phyloP scores from a whole-genome alignment of 2,329 filamentous ascomycete species.

The Clonostachys solani region DNA sequence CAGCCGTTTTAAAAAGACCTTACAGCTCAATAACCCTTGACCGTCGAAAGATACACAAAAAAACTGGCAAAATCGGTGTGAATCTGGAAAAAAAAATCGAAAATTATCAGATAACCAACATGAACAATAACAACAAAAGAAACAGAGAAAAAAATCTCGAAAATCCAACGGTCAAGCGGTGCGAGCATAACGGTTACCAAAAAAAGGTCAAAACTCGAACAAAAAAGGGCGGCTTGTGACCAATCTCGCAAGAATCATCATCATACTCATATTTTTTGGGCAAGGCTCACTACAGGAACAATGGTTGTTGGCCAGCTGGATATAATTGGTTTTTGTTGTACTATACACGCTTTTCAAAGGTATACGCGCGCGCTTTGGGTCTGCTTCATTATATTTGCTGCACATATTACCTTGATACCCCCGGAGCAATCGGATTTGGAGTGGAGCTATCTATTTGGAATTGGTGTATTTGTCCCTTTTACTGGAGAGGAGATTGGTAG shows the following conservation, averaged over 20 bases:
- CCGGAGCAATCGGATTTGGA: background rate
- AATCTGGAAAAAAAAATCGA: too few relatives aligned
- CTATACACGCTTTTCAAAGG: background rate
- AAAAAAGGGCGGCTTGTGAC: background rate
- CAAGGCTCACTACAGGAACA: background rate
- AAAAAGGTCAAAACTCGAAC: background rate
- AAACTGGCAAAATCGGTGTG: too few relatives aligned
- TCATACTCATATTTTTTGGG: too few relatives aligned
- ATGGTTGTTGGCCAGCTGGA: background rate
- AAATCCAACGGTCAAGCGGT: background rate
- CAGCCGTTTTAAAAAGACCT: too few relatives aligned
- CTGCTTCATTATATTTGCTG: background rate
- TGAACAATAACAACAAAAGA: conserved; percentile 5
- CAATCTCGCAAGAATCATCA: too few relatives aligned
- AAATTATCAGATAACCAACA: conserved; percentile 3
- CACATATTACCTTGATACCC: conserved; percentile 5
- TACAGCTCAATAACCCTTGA: too few relatives aligned
- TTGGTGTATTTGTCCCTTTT: background rate
- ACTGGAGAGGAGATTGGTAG: background rate
- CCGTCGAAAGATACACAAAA: too few relatives aligned
- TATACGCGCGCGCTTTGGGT: background rate
- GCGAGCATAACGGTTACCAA: background rate
- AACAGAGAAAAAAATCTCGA: conserved; percentile 1
- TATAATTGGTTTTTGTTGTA: background rate
- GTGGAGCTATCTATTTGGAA: background rate